Evolutionary conservation across 2,329 filamentous ascomycete genomes (phyloP), one percentile per base, ranked within the genome.

Genomic region (Diplodia sapinea): DNA sequence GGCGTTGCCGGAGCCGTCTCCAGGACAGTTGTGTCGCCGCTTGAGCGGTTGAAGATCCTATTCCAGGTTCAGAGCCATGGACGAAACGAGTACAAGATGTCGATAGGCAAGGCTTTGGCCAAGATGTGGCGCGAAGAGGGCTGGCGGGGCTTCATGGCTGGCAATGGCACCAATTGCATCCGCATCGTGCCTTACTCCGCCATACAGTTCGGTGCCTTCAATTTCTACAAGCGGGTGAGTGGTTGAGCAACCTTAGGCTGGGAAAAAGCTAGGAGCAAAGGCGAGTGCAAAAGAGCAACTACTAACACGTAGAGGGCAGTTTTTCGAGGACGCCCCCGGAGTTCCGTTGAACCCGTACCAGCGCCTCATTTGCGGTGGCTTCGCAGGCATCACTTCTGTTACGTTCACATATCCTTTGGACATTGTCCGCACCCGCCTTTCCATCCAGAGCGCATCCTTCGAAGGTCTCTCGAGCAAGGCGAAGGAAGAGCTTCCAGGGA

Each of bases 71-170:
- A 99, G 82, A 96, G 91, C 76, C 91, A 86, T 61, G 94, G 94
- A 20, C 89, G 93, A 75, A 91, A 92, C 73, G 94, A 97, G 76
- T 99, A 99, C 82, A 94, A 95, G 78, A 84, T 97, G 79, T 95
- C 93, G 17, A 92, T 98, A 68, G 88, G 89, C 73, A 92, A 96
- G 80, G 95, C 93, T 4, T 83, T 99, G 71, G 86, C 83, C 51
- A 99, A 99, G 81, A 99, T 99, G 91, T 97, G 94, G 89, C 89
- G 85, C 73, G 95, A 99, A 78, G 95, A 99, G 80, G 95, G 95
- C 66, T 98, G 94, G 93, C 89, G 89, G 78, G 95, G 95, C 0
- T 96, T 98, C 80, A 96, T 99, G 94, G 89, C 93, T 72, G 95
- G 95, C 64, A 99, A 99, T 78, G 95, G 95, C 70, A 97, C 94